Evolutionary conservation across 169 alveolate species (phyloP), one percentile per base, ranked within the genome.

Genomic region (Plasmodium coatneyi): DNA sequence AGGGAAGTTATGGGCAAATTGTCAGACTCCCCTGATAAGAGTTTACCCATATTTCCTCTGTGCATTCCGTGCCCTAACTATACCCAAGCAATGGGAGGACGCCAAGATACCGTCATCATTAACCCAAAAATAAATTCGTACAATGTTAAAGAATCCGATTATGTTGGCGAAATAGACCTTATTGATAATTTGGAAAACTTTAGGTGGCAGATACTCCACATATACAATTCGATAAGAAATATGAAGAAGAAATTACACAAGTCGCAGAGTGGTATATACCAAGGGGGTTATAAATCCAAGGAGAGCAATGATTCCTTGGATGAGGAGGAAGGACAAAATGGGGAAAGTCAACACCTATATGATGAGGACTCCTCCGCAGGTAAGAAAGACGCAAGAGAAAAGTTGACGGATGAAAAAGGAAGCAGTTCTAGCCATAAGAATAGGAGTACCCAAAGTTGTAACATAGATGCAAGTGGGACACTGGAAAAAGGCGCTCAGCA

Each of bases 1-100:
- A 96, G 96, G 83, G 99, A 98, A 95, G 97, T 98, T 39, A 98
- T 98, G 99, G 96, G 95, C 6, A 95, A 96, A 52, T 83, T 96
- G 39, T 72, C 95, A n/a, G 92, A 82, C 60, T 87, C 92, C 16
- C 90, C 96, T 7, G 93, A 87, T 52, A 81, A 93, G 28, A 83
- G 92, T 12, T 84, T 83, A 22, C 96, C 96, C 10, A 72, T 84
- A 66, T 92, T 94, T 83, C 84, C 92, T 28, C 91, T 96, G 34
- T 97, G 96, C 52, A 92, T 95, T 7, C 97, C 96, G n/a, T 98
- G 98, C 84, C 97, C 98, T 12, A 98, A 98, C 82, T 90, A 97
- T 10, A 87, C 97, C 32, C 97, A 97, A 84, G 96, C 98, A 19
- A 95, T 97, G 49, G 99, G 99, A 14, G 97, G 95, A 54, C 94